Evolutionary conservation across 2,329 filamentous ascomycete genomes (phyloP), one percentile per base, ranked within the genome.

Genomic region (Cordyceps fumosorosea): DNA sequence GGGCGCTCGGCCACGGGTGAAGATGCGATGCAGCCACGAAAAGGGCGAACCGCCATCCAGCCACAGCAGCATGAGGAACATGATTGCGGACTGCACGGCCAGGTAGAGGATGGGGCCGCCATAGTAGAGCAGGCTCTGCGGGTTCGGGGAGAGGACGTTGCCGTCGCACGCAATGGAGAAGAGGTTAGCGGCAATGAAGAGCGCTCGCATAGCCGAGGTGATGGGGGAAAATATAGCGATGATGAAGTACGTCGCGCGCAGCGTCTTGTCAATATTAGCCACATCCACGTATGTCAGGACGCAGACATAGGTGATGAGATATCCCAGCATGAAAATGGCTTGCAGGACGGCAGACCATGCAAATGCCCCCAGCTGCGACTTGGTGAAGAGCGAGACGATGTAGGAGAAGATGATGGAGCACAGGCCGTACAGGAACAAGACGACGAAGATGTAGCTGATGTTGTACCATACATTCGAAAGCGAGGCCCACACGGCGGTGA

Each of bases 71-170:
- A 92, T 74, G 0, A 81, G 77, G 66, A 96, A 92, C 1, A 95
- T 78, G 18, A 90, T 63, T 26, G 90, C 72, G 0, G 85, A 84
- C 70, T 97, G 93, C 0, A 92, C 54, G 56, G 91, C 81, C 1
- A 96, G 82, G 72, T 96, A 96, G 0, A 95, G 74, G 42, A 96
- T 93, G 0, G 91, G 91, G 0, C 90, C 90, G 34, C 93, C 93
- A 68, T 92, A 97, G 32, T 88, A 83, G 0, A 81, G 80, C 37
- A 96, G 84, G 4, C 81, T 84, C 7, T 85, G 89, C 0, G 92
- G 90, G 66, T 90, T 88, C 1, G 80, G 77, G 1, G 87, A 84
- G 22, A 92, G 75, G n/a, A 79, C 64, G 22, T 84, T 78, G 29
- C 82, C 86, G 37, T 84, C 81, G 71, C 93, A 97, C 2, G 91